Evolutionary conservation across 208 protist species (phyloP), one percentile per base, ranked within the genome.

Genomic region (Porcisia hertigi): DNA sequence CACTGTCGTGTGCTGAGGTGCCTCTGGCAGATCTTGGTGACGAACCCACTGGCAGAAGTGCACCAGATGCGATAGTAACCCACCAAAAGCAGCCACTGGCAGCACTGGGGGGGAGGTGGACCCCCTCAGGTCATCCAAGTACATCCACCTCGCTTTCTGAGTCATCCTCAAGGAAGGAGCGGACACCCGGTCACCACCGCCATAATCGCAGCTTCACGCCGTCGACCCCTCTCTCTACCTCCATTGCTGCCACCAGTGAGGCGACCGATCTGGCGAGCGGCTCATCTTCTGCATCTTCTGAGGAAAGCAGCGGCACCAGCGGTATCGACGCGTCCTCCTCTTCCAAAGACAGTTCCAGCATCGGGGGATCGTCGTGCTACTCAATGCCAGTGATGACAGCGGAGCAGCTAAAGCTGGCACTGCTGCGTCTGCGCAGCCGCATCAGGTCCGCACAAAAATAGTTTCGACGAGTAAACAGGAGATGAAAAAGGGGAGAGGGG

Each of bases 391-490:
- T 81, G 7, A 90, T 94, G 88, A 92, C 88, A 34, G 86, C 88
- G 23, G 90, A 91, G 71, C 90, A 94, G 76, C 81, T 94, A 55
- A 89, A 87, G 69, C 49, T 88, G 3, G 90, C 90, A 0, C 69
- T 94, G 16, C 75, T 92, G 43, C 73, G 80, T 12, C 80, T 94
- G 81, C 87, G 85, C 63, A 82, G 85, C 60, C 86, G 90, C 43
- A 90, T 92, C 83, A 73, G 57, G 5, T 73, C 84, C 8, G 69
- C 76, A 18, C 81, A 84, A 18, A 14, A 23, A 23, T 66, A 66
- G 62, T 23, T 25, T 47, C n/a, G 30, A n/a, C 18, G 54, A 20
- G 52, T 45, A 11, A 62, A 36, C 45, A 23, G 1, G 5, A 18
- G 18, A 5, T n/a, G n/a, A n/a, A n/a, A n/a, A n/a, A n/a, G n/a